Percentiles rank a stretch among this genome's conserved stretches.
These are phyloP conservation scores for Talaromyces sp. DNA, from an alignment of 2,329 filamentous ascomycete species.

Conservation along the genomic window DNA sequence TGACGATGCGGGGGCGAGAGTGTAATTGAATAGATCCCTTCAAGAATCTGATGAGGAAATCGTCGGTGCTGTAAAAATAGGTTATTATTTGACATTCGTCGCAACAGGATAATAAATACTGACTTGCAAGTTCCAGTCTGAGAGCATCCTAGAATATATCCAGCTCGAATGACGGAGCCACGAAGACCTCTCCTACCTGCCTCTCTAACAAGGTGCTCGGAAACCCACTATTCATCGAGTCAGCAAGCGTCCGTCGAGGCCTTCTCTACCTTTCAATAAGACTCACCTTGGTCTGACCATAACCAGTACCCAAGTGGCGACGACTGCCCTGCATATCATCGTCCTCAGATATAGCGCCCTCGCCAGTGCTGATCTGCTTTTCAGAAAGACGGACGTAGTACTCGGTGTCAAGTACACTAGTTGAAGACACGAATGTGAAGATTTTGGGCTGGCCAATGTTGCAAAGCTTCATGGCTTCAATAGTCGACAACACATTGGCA, in stretches of 20 bases:
- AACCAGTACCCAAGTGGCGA: constrained; percentile 76
- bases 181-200: constrained; percentile 73
- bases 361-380: constrained; percentile 58
- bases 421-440: constrained; percentile 79
- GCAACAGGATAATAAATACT: not conserved
- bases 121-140: constrained; percentile 53
- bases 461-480: constrained; percentile 74
- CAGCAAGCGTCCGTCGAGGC: not conserved
- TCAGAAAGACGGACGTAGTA: constrained; percentile 74
- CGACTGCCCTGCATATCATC: constrained; percentile 77
- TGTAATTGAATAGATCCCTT: constrained; percentile 84
- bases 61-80: constrained; percentile 64
- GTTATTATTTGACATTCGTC: not conserved
- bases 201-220: constrained; percentile 68
- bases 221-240: constrained; percentile 57
- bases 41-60: constrained; percentile 81
- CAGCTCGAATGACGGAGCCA: constrained; percentile 74
- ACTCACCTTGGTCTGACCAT: constrained; percentile 72
- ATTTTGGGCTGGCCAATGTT: constrained; percentile 73
- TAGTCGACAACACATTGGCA: constrained; percentile 76
- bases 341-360: constrained; percentile 64
- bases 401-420: constrained; percentile 75
- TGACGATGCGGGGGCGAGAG: constrained; percentile 70
- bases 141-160: constrained; percentile 77
- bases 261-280: not conserved